These are phyloP conservation scores for Leavenworthia alabamica DNA, from an alignment of 345 rosid genomes.

Conservation along the genomic window DNA sequence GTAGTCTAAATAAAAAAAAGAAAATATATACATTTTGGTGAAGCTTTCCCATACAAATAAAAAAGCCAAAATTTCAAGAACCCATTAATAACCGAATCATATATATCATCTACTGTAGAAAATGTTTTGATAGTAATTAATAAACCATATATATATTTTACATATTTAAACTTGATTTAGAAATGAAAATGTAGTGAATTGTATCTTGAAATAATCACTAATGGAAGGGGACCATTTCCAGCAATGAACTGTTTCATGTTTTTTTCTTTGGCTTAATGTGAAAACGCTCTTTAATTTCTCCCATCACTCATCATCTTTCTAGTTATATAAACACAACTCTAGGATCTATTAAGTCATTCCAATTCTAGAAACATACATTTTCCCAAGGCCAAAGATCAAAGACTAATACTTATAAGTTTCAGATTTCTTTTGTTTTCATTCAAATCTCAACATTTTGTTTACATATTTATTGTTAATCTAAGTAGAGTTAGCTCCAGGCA, in stretches of 20 bases:
- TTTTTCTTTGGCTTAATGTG: neutral
- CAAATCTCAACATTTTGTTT: neutral
- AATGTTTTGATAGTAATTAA: no score
- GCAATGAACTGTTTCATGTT: conserved; percentile 16
- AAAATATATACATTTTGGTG: conserved; percentile 24
- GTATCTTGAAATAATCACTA: neutral
- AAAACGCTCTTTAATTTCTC: neutral
- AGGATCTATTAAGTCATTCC: no score
- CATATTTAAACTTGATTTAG: no score
- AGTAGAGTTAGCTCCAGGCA: neutral
- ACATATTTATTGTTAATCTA: neutral
- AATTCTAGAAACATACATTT: neutral
- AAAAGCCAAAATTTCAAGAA: conserved; percentile 24
- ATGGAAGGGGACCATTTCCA: conserved; percentile 33
- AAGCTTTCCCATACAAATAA: conserved; percentile 24
- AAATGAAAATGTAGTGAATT: no score
- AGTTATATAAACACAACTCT: no score
- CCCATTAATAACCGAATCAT: conserved; percentile 18
- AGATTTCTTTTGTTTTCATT: neutral
- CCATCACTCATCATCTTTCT: no score
- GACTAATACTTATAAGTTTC: neutral
- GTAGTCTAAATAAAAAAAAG: conserved; percentile 15
- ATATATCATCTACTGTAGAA: no score
- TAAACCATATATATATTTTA: no score
- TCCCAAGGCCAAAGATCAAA: neutral